Evolutionary conservation across 306 rosid genomes (phyloP).

Genomic region (Cajanus cajan): DNA sequence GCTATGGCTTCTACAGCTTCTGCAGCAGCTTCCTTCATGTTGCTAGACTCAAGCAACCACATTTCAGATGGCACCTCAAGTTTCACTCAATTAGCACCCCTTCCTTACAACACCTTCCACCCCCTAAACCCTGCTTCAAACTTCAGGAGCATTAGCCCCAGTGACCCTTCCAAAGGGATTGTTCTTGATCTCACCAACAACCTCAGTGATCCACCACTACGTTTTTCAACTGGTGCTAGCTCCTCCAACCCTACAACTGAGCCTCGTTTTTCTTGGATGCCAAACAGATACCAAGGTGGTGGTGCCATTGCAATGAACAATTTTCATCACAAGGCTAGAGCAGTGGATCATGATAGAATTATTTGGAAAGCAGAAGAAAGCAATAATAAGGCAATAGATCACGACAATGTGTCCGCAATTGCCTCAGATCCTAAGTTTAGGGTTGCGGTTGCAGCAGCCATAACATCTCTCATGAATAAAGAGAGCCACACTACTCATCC

Average conservation of each 20-base stretch:
- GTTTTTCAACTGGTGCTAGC: slow-evolving; percentile 28
- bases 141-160: slow-evolving; percentile 43
- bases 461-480: slow-evolving; percentile 68
- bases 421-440: slow-evolving; percentile 92
- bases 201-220: slow-evolving; percentile 11
- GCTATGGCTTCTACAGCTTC: slow-evolving; percentile 95
- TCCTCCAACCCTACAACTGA: slow-evolving; percentile 32
- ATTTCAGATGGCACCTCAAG: slow-evolving; percentile 32
- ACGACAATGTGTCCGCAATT: slow-evolving; percentile 59
- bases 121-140: slow-evolving; percentile 33
- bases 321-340: slow-evolving; percentile 25
- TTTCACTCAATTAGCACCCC: slow-evolving; percentile 36
- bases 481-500: slow-evolving; percentile 43
- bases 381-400: slow-evolving; percentile 26
- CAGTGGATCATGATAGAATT: slow-evolving; percentile 8
- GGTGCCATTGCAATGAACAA: slow-evolving; percentile 10
- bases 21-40: slow-evolving; percentile 68
- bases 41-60: slow-evolving; percentile 57
- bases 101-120: slow-evolving; percentile 36
- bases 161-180: slow-evolving; percentile 61
- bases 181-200: slow-evolving; percentile 65
- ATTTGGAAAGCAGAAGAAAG: slow-evolving; percentile 41
- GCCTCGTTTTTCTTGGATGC: slow-evolving; percentile 52
- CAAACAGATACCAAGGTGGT: slow-evolving; percentile 24
- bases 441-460: slow-evolving; percentile 87